A percentile compares a stretch with the other conserved stretches of the same genome.
Evolutionary conservation across 768 basidiomycete genomes (phyloP).

Genomic region (Suillus variegatus): DNA sequence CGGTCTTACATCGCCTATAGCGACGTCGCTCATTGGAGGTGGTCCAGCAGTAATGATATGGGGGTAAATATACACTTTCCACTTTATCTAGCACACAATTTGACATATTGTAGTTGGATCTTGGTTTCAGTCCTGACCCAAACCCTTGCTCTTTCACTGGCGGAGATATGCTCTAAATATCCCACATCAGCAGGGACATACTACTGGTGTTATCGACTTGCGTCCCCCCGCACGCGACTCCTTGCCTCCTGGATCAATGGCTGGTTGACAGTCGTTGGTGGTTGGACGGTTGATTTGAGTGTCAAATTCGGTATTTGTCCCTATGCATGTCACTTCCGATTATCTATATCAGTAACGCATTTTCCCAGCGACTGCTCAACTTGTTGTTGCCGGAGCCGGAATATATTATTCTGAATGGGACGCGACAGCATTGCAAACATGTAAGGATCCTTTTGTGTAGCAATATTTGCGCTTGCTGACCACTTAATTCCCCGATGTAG

Average conservation of each 20-base stretch:
- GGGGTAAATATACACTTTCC: constrained; percentile 40
- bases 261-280: constrained; percentile 68
- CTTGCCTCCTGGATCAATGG: constrained; percentile 66
- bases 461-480: constrained; percentile 6
- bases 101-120: constrained; percentile 43
- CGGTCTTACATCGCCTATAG: constrained; percentile 56
- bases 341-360: not conserved
- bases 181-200: constrained; percentile 64
- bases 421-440: constrained; percentile 61
- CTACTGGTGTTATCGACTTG: constrained; percentile 67
- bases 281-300: constrained; percentile 66
- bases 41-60: constrained; percentile 58
- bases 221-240: constrained; percentile 50
- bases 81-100: not conserved
- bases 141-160: constrained; percentile 53
- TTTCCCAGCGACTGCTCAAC: constrained; percentile 53
- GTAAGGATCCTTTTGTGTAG: constrained; percentile 28
- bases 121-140: constrained; percentile 51
- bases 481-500: constrained; percentile 22
- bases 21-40: constrained; percentile 54
- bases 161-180: constrained; percentile 60
- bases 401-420: constrained; percentile 63
- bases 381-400: constrained; percentile 57
- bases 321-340: not conserved
- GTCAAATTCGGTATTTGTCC: constrained; percentile 53